Percentiles rank a stretch among this genome's conserved stretches.
Conservation (phyloP, 2,329 filamentous ascomycete species). For the Nemania abortiva region DNA sequence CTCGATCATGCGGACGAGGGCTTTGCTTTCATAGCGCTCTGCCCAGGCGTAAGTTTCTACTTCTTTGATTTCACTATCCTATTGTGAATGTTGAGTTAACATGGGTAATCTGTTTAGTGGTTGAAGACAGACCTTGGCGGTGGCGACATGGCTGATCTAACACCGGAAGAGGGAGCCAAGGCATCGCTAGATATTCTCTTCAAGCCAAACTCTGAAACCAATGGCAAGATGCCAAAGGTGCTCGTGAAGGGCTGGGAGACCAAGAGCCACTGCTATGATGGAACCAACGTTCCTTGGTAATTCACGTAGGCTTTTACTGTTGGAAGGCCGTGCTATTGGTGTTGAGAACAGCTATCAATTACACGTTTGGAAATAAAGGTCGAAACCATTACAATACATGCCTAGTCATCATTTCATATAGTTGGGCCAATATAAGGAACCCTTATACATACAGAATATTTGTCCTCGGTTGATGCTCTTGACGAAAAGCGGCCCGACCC, state of each 20-base stretch:
- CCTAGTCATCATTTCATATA: too few species aligned
- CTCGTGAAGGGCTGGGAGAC: constrained; percentile 37
- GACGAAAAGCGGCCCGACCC: too few species aligned
- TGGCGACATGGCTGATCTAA: constrained; percentile 56
- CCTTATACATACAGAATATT: too few species aligned
- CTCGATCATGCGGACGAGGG: constrained; percentile 55
- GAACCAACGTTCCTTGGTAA: constrained; percentile 29
- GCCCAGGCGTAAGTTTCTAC: constrained; percentile 57
- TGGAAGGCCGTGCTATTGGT: too few species aligned
- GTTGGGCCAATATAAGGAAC: too few species aligned
- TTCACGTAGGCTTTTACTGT: background rate
- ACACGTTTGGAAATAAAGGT: too few species aligned
- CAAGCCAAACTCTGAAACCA: constrained; percentile 49
- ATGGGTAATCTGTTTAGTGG: constrained; percentile 53
- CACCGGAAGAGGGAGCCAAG: constrained; percentile 55
- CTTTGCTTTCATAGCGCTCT: constrained; percentile 59
- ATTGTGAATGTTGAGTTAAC: too few species aligned
- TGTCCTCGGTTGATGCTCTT: too few species aligned
- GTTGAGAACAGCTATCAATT: too few species aligned
- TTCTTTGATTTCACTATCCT: background rate
- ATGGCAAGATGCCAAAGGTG: constrained; percentile 50
- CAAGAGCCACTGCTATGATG: constrained; percentile 29
- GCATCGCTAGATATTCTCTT: constrained; percentile 55
- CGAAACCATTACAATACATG: too few species aligned
- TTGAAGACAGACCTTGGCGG: constrained; percentile 59